Evolutionary conservation across 164 flowering plant species (phyloP).

Genomic region (Stephania yunnanensis): DNA sequence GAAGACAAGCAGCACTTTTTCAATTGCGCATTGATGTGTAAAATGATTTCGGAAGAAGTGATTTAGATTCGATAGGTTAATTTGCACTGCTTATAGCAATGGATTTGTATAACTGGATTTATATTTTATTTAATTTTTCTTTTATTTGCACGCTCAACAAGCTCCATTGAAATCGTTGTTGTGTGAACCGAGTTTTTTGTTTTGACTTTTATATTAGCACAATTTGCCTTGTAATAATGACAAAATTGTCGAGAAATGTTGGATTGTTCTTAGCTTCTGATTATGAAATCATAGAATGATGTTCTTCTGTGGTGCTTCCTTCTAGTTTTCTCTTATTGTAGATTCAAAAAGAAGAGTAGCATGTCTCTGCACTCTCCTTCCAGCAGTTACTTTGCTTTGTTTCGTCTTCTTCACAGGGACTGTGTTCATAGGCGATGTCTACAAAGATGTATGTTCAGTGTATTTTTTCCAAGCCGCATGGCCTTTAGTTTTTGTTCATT

Average conservation of each 20-base stretch:
- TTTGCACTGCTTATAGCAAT: too few relatives aligned
- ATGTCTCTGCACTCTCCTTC: conserved; percentile 38
- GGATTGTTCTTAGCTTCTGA: background rate
- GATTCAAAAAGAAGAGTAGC: conserved; percentile 45
- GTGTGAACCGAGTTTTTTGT: background rate
- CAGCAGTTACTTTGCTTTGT: conserved; percentile 41
- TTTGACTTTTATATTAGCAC: too few relatives aligned
- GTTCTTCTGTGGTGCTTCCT: background rate
- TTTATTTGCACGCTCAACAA: background rate
- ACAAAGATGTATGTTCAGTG: conserved; percentile 18
- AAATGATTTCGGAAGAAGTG: too few relatives aligned
- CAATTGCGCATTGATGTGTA: background rate
- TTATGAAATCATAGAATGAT: background rate
- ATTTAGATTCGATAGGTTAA: too few relatives aligned
- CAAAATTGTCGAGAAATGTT: background rate
- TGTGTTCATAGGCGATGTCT: conserved; percentile 24
- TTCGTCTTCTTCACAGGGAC: conserved; percentile 34
- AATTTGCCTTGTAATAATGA: too few relatives aligned
- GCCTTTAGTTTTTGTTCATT: background rate
- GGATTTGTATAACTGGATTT: too few relatives aligned
- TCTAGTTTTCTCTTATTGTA: conserved; percentile 35
- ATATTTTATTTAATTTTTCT: too few relatives aligned
- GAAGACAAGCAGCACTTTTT: background rate
- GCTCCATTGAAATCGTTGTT: background rate
- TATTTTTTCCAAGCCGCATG: background rate